These are phyloP conservation scores for Leccinum obscurum DNA, from an alignment of 768 basidiomycete genomes.

Conservation along the genomic window DNA sequence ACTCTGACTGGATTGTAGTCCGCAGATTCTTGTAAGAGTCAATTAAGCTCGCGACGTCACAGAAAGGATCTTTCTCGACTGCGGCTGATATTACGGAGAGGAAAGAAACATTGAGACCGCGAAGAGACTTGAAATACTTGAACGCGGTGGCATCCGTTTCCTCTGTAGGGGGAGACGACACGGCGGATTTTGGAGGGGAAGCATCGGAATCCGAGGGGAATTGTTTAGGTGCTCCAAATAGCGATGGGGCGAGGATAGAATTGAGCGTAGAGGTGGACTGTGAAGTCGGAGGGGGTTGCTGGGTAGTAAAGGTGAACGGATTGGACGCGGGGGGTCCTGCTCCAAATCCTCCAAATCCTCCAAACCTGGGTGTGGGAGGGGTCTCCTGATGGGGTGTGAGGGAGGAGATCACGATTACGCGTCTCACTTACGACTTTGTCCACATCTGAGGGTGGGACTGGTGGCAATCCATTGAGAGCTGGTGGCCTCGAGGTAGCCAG, in stretches of 20 bases:
- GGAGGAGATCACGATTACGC: constrained; percentile 14
- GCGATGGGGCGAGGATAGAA: constrained; percentile 27
- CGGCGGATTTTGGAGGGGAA: constrained; percentile 15
- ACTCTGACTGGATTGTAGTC: constrained; percentile 54
- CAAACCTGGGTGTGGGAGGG: constrained; percentile 45
- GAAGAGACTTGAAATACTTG: constrained; percentile 67
- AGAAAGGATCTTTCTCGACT: constrained; percentile 68
- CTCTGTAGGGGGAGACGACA: constrained; percentile 21
- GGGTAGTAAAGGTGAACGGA: constrained; percentile 43
- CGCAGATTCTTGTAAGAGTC: constrained; percentile 62
- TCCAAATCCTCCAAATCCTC: constrained; percentile 55
- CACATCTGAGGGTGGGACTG: constrained; percentile 23
- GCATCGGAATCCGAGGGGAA: constrained; percentile 31
- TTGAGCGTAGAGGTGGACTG: constrained; percentile 15
- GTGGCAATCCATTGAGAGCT: constrained; percentile 26
- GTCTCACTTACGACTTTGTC: constrained; percentile 29
- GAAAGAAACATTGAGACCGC: constrained; percentile 72
- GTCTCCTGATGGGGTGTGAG: constrained; percentile 23
- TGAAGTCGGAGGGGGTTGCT: constrained; percentile 17
- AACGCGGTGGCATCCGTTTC: constrained; percentile 37
- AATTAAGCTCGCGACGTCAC: constrained; percentile 55
- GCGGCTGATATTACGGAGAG: constrained; percentile 56
- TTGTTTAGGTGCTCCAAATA: constrained; percentile 1
- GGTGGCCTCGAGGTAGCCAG: constrained; percentile 23
- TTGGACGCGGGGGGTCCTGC: constrained; percentile 28